These are phyloP conservation scores for Dysphania ambrosioides DNA, from an alignment of 148 eudicot genomes.

Conservation along the genomic window DNA sequence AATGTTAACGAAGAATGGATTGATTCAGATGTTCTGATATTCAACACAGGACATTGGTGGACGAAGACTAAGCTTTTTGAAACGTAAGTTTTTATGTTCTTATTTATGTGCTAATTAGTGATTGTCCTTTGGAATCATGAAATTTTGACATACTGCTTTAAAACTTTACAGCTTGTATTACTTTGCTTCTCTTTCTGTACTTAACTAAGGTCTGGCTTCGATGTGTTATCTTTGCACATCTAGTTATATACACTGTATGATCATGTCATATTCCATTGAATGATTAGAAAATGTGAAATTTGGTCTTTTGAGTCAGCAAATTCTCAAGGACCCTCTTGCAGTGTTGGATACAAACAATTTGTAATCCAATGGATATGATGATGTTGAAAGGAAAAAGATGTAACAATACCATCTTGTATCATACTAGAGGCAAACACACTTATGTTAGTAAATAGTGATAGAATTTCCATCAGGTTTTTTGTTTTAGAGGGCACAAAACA, in stretches of 20 bases:
- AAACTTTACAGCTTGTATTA: not conserved
- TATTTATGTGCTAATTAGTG: not conserved
- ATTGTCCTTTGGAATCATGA: not conserved
- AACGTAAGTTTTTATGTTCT: constrained; percentile 47
- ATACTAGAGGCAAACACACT: not conserved
- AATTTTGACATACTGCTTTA: constrained; percentile 1
- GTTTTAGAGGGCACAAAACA: not conserved
- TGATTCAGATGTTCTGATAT: constrained; percentile 71
- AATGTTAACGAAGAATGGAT: constrained; percentile 60
- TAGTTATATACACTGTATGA: not conserved
- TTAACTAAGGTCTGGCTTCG: not conserved
- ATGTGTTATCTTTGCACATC: not conserved
- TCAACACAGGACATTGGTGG: constrained; percentile 98
- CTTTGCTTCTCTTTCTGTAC: constrained; percentile 1
- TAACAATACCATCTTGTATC: not conserved
- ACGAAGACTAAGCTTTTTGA: constrained; percentile 79
- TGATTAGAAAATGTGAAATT: not conserved
- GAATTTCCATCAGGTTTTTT: not conserved
- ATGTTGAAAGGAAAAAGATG: not conserved
- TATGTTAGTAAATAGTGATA: not conserved
- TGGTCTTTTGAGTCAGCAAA: not conserved
- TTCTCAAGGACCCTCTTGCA: not conserved
- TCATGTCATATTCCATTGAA: not conserved
- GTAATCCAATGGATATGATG: too few relatives aligned
- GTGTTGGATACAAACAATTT: not conserved